Evolutionary conservation across 257 asterid species (phyloP), one percentile per base, ranked within the genome.

Genomic region (Phtheirospermum japonicum): DNA sequence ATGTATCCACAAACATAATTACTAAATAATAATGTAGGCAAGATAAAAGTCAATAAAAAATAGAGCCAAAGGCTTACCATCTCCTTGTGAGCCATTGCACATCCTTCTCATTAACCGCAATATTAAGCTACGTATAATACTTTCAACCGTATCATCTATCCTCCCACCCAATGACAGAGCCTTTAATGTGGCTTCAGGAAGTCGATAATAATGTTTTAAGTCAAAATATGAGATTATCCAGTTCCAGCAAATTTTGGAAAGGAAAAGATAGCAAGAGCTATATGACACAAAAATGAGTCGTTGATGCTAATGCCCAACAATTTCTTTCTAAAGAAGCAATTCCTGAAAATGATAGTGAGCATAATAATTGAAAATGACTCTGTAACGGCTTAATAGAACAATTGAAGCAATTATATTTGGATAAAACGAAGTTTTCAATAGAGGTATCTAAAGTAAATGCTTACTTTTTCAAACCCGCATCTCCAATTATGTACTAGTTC

Each of bases 121-220:
- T 48, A 89, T 79, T 81, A 89, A 82, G 78, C 89, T 71, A 81
- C 75, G 80, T 45, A 83, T 59, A 55, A 79, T 85, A 75, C 86
- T 87, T 84, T 89, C 94, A 65, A 73, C 78, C 2, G 71, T 65
- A 66, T 79, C 83, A 34, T 49, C 71, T 36, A 76, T 73, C 65
- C 52, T 79, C 71, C 77, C 89, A 32, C 62, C 31, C 6, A 66
- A 63, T 45, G 76, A 71, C 65, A 79, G 73, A 64, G 75, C 65
- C 73, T 83, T 82, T 43, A 89, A 58, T 43, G 95, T 71, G 69
- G 78, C 99, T 93, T 77, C 80, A 79, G 13, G 57, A 62, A 62
- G 72, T 57, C 36, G 58, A 52, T n/a, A 7, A 60, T 14, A 52
- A 18, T 5, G 33, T 1, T 59, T 43, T 46, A 34, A 69, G 63